Conservation (phyloP, 768 basidiomycete species). For the Scleroderma bovista region DNA sequence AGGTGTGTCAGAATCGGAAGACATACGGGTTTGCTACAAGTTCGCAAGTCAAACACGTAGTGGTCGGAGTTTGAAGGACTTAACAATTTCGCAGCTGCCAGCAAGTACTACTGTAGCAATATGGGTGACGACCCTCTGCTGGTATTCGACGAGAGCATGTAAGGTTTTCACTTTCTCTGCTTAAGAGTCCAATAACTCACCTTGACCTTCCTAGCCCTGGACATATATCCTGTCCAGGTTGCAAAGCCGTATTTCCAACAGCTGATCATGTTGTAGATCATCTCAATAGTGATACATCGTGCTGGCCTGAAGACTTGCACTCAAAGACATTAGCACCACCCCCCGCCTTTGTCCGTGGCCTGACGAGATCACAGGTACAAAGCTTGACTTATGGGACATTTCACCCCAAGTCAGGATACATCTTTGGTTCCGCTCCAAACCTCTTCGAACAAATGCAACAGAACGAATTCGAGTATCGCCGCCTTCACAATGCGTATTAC, state of each 20-base stretch:
- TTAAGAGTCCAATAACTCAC: too few relatives aligned
- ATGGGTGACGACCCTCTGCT: not conserved
- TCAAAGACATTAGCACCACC: not conserved
- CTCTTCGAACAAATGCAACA: not conserved
- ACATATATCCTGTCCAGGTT: too few relatives aligned
- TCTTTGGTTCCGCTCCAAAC: not conserved
- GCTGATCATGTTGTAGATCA: too few relatives aligned
- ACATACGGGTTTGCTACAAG: too few relatives aligned
- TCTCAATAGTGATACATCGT: not conserved
- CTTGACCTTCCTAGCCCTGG: too few relatives aligned
- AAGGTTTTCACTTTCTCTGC: not conserved
- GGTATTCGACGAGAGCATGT: not conserved
- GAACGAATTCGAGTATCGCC: not conserved
- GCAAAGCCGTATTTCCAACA: too few relatives aligned
- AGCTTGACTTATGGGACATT: not conserved
- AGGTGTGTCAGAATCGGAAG: not conserved
- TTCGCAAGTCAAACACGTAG: too few relatives aligned
- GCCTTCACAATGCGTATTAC: not conserved
- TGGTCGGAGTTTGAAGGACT: not conserved
- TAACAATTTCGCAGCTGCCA: not conserved
- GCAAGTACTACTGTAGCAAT: not conserved
- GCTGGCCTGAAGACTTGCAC: not conserved
- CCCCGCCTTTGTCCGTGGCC: not conserved
- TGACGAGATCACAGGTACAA: not conserved
- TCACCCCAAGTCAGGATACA: not conserved